Conservation (phyloP, 768 basidiomycete species). For the Sarcomyxa edulis region DNA sequence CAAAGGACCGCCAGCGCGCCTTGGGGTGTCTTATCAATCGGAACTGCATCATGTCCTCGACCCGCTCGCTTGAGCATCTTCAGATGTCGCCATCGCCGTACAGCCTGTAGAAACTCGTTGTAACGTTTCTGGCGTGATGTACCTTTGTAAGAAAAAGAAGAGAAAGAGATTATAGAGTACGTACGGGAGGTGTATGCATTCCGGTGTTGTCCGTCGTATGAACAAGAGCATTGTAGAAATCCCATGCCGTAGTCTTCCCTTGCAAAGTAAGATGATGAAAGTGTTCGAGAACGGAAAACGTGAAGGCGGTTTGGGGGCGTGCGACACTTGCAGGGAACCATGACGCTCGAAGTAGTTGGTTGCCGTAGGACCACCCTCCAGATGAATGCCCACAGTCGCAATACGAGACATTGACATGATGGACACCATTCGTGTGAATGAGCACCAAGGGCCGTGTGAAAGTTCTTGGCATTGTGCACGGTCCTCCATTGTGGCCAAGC, state of each 20-base stretch:
- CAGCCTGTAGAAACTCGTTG: background rate
- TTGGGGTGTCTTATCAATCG: background rate
- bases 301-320: conserved; percentile 3
- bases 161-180: too few species aligned
- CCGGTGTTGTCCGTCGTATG: conserved; percentile 5
- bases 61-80: background rate
- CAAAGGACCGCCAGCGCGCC: conserved; percentile 7
- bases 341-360: conserved; percentile 4
- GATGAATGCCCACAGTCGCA: conserved; percentile 1
- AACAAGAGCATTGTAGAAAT: conserved; percentile 3
- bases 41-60: background rate
- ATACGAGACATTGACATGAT: background rate
- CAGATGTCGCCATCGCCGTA: background rate
- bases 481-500: conserved; percentile 4
- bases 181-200: too few species aligned
- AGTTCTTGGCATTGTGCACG: background rate
- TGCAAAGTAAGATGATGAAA: conserved; percentile 7
- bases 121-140: conserved; percentile 2
- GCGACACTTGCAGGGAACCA: conserved; percentile 5
- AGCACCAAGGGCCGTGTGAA: background rate
- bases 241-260: conserved; percentile 3
- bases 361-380: too few species aligned
- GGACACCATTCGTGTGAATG: conserved; percentile 4
- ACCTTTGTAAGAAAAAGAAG: too few species aligned
- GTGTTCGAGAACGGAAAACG: conserved; percentile 2